Percentiles rank a stretch among this genome's conserved stretches.
Evolutionary conservation across 2,329 filamentous ascomycete species (phyloP).

Genomic region (Akanthomyces lecanii): DNA sequence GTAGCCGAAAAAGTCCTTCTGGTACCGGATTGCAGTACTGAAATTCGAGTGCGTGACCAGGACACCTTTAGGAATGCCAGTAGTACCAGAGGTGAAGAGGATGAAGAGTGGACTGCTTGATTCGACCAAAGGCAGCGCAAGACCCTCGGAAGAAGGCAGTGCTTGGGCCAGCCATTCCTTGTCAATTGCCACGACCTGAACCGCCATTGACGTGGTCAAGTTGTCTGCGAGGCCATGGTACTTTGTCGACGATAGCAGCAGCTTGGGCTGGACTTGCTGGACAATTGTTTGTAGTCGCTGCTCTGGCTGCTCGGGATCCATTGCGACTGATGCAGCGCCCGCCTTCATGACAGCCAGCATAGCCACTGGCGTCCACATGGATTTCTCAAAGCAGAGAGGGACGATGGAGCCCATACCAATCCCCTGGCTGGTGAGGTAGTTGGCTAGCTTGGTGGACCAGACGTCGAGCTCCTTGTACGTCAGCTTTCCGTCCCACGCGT

Average conservation of each 20-base stretch:
- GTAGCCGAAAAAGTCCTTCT: slow-evolving; percentile 8
- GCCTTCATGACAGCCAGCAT: slow-evolving; percentile 24
- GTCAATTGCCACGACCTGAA: neutral
- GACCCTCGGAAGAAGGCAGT: neutral
- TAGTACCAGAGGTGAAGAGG: slow-evolving; percentile 51
- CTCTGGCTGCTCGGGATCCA: slow-evolving; percentile 24
- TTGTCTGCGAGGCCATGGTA: slow-evolving; percentile 13
- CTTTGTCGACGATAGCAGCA: slow-evolving; percentile 22
- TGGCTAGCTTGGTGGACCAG: slow-evolving; percentile 17
- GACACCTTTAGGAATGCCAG: slow-evolving; percentile 49
- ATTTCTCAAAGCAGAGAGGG: slow-evolving; percentile 26
- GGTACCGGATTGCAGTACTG: slow-evolving; percentile 17
- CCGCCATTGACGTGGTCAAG: neutral
- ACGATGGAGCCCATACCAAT: slow-evolving; percentile 26
- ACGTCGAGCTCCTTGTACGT: slow-evolving; percentile 36
- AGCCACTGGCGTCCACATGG: slow-evolving; percentile 23
- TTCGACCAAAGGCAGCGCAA: neutral
- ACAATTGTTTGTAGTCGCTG: slow-evolving; percentile 20
- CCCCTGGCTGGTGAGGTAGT: slow-evolving; percentile 19
- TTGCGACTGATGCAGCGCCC: slow-evolving; percentile 25
- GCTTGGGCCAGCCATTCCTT: neutral
- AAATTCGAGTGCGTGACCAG: slow-evolving; percentile 27
- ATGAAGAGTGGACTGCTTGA: slow-evolving; percentile 26
- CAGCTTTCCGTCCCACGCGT: slow-evolving; percentile 41
- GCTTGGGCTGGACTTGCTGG: slow-evolving; percentile 17